These are phyloP conservation scores for Trametes villosa DNA, from an alignment of 768 basidiomycete genomes.

Conservation along the genomic window DNA sequence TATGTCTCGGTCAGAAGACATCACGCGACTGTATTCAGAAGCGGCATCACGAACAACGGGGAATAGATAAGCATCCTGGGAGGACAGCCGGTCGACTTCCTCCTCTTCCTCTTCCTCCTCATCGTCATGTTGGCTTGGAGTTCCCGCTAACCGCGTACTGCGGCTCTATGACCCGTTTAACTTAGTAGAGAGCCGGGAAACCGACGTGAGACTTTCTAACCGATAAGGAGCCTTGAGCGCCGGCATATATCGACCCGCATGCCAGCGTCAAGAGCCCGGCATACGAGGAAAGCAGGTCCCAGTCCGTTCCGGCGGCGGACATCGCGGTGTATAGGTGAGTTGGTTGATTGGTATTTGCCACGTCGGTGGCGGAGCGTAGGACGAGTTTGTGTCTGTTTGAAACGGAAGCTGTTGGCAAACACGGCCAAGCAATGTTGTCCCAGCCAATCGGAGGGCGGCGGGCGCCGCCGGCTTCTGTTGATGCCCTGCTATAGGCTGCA, in stretches of 20 bases:
- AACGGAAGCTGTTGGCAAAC: slow-evolving; percentile 28
- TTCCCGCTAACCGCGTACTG: slow-evolving; percentile 18
- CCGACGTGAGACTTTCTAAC: slow-evolving; percentile 40
- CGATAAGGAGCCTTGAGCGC: slow-evolving; percentile 69
- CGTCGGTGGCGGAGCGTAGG: slow-evolving; percentile 14
- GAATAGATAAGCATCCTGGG: slow-evolving; percentile 74
- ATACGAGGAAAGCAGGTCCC: slow-evolving; percentile 69
- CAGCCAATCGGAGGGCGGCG: neutral
- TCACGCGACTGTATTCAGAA: slow-evolving; percentile 4
- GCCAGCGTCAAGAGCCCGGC: slow-evolving; percentile 71
- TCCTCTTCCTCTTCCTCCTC: slow-evolving; percentile 65
- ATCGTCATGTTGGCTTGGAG: slow-evolving; percentile 22
- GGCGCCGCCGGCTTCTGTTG: no score
- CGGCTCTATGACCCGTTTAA: slow-evolving; percentile 10
- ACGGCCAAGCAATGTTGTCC: slow-evolving; percentile 14
- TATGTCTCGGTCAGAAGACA: neutral
- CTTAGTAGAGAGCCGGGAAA: slow-evolving; percentile 4
- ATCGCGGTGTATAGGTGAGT: neutral
- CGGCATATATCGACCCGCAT: slow-evolving; percentile 66
- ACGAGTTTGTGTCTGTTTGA: slow-evolving; percentile 27
- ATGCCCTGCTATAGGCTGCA: no score
- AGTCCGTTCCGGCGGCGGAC: slow-evolving; percentile 40
- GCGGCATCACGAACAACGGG: slow-evolving; percentile 59
- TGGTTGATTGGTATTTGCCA: slow-evolving; percentile 4
- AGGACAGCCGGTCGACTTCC: slow-evolving; percentile 60